Base-by-base conservation (phyloP, 495 filamentous ascomycete species). In the Tuber calosporum region DNA sequence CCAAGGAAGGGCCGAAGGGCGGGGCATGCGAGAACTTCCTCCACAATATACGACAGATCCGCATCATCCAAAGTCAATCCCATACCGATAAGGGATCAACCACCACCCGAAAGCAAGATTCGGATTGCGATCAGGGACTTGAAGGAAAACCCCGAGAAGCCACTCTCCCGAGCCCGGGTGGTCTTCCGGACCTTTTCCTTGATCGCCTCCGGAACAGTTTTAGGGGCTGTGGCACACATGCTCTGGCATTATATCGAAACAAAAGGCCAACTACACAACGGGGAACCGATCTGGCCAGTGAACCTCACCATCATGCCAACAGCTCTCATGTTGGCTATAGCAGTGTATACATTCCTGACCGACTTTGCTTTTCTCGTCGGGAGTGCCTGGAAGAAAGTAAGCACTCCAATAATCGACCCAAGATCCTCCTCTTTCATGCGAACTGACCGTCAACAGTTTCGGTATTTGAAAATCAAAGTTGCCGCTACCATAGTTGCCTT, bases 201-300 rank as follows among this genome's bases (percentile, higher is more conserved):
- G 41, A 30, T 78, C 17, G 67, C 76, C n/a, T 73, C 76, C 8
- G 76, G 76, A 20, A 70, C 43, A 43, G 76, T 73, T 26, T 8
- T 77, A 15, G 76, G 76, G 0, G 62, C 76, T 3, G 58, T 66
- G 13, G 76, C 67, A 22, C 76, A 78, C 39, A 78, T 78, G 5
- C 68, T 78, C 30, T 78, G 67, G 43, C 75, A 78, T 45, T 78
- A 77, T n/a, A 41, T 78, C 26, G 76, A 77, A 26, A 77, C 76
- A 8, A 70, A 68, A 58, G 4, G 13, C 34, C 1, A 0, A 19
- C 13, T 43, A 34, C 37, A 36, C 3, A 1, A 67, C 1, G 70
- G 70, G 20, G 6, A 20, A 13, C n/a, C 6, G 8, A n/a, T 78
- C 19, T 78, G 76, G 75, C 20, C 36, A 11, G 19, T 20, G 13